Base-by-base conservation (phyloP, 139 green algal genomes). In the Tetradesmus obliquus region DNA sequence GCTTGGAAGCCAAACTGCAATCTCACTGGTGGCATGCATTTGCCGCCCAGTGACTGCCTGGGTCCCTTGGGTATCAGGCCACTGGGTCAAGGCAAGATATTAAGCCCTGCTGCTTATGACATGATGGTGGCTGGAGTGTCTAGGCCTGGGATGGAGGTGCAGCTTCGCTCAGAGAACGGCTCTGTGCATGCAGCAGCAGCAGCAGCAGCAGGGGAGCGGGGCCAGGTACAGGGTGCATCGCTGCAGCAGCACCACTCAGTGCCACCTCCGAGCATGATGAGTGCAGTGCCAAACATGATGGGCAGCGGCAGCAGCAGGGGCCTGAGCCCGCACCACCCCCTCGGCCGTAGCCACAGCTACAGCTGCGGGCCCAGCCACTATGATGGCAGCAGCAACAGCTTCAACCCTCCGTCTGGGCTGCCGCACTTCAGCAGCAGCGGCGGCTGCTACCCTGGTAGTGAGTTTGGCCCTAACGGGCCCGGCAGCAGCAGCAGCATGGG, bases 31-130 rank as follows among this genome's bases (percentile, higher is more conserved):
- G 80, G 13, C 12, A 8, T 76, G 54, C 66, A 3, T 17, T 20
- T 89, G 13, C 85, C 66, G 2, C 66, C 85, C 13, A 89, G 85
- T 82, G 85, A 89, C 62, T 81, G 45, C 15, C 66, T 89, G 15
- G 85, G 85, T 8, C 85, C 51, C 19, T 22, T 89, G 32, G 66
- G 85, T 7, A 53, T 82, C 17, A 15, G 85, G 53, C 85, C 85
- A 69, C 2, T 69, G 2, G 62, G 66, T 4, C 66, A 89, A 24
- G 85, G 85, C 32, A 89, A 82, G 66, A 10, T 89, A 7, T 8
- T 89, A 2, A 89, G 85, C 66, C 85, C 85, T 89, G 85, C 85
- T 22, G 85, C 85, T 15, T 89, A 89, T 62, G 85, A 89, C 51
- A 89, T 89, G 85, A 89, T 89, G 85, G 17, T 89, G 1, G 85